phyloP scores from a whole-genome alignment of 208 protist species.

The Spongospora subterranea region DNA sequence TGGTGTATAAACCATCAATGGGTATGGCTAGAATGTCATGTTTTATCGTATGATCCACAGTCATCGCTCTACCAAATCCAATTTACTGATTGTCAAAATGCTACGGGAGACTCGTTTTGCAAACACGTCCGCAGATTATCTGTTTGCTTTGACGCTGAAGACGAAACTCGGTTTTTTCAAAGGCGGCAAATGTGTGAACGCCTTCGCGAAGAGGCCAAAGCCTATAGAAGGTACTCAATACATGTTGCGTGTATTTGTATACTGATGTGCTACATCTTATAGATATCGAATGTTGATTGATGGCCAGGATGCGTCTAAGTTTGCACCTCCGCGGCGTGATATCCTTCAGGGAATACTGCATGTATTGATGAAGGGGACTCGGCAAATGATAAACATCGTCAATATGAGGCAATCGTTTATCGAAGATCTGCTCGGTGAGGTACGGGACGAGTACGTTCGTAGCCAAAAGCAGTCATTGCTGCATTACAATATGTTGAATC shows the following conservation, averaged over 20 bases:
- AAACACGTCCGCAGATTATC: slow-evolving; percentile 7
- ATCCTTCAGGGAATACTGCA: slow-evolving; percentile 20
- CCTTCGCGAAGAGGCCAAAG: background rate
- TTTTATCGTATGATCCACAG: slow-evolving; percentile 6
- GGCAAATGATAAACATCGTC: background rate
- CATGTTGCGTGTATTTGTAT: background rate
- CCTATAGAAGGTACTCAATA: background rate
- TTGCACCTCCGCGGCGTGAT: slow-evolving; percentile 31
- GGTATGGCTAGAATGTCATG: slow-evolving; percentile 47
- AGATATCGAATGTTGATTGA: slow-evolving; percentile 23
- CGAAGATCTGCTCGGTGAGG: slow-evolving; percentile 23
- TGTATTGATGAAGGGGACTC: background rate
- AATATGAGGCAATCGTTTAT: background rate
- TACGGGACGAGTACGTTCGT: background rate
- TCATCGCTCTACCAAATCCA: background rate
- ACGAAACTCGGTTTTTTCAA: slow-evolving; percentile 4
- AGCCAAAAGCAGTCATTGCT: slow-evolving; percentile 42
- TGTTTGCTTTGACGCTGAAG: slow-evolving; percentile 50
- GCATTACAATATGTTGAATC: slow-evolving; percentile 45
- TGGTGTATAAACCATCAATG: slow-evolving; percentile 54
- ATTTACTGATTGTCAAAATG: slow-evolving; percentile 29
- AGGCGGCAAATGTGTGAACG: background rate
- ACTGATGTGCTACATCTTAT: background rate
- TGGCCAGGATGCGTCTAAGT: background rate
- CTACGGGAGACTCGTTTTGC: background rate